Percentiles rank a stretch among this genome's conserved stretches.
phyloP scores from a whole-genome alignment of 805 yeast genomes.

The Saturnispora mendoncae region DNA sequence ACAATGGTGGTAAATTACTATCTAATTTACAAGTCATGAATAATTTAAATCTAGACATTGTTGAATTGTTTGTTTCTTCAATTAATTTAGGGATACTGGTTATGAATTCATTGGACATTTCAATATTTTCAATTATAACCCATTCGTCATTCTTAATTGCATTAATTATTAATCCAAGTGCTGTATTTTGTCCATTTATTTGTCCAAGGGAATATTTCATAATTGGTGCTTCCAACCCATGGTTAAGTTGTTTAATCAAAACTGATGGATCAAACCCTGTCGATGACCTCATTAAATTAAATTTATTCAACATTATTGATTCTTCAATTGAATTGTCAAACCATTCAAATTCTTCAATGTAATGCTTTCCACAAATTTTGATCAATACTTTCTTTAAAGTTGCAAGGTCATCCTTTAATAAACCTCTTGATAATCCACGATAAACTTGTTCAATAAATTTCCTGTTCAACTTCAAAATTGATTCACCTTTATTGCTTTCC shows the following conservation, averaged over 20 bases:
- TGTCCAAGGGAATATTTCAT: conserved; percentile 65
- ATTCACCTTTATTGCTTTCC: conserved; percentile 7
- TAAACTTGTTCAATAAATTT: conserved; percentile 40
- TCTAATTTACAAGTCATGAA: conserved; percentile 55
- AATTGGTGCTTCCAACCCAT: conserved; percentile 21
- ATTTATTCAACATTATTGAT: conserved; percentile 25
- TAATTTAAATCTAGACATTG: conserved; percentile 37
- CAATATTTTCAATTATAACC: conserved; percentile 76
- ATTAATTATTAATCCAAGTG: conserved; percentile 42
- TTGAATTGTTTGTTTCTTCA: conserved; percentile 19
- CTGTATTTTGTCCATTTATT: conserved; percentile 49
- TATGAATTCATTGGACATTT: conserved; percentile 61
- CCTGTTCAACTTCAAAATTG: conserved; percentile 28
- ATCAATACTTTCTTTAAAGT: conserved; percentile 32
- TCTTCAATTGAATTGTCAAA: conserved; percentile 11
- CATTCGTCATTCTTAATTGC: conserved; percentile 48
- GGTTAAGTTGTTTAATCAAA: conserved; percentile 34
- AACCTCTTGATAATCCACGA: conserved; percentile 37
- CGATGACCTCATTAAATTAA: conserved; percentile 46
- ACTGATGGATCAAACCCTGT: conserved; percentile 61
- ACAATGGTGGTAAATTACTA: conserved; percentile 43
- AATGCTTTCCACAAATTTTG: not conserved
- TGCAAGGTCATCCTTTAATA: conserved; percentile 37
- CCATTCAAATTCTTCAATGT: conserved; percentile 14
- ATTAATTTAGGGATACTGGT: conserved; percentile 42